Base-by-base conservation (phyloP, 176 grass and related monocot species). In the Alloteropsis semialata region DNA sequence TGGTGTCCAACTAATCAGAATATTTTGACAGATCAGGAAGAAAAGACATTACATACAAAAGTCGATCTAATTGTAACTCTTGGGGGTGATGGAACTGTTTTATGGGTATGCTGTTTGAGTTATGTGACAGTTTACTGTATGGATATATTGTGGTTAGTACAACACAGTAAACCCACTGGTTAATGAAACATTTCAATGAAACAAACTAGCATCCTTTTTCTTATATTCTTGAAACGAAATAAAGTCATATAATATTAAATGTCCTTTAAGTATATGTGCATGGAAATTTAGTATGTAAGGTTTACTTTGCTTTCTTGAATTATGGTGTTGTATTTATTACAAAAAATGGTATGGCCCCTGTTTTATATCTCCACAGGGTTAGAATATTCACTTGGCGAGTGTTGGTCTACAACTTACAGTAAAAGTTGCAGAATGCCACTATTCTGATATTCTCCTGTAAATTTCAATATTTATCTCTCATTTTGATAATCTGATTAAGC, bases 31-130 rank as follows among this genome's bases (percentile, higher is more conserved):
- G 96, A 99, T 77, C 85, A 93, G 13, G 93, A 99, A 69, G 86
- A 74, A 88, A 98, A 98, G 80, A 62, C 82, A 61, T 84, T 99
- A 33, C 93, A 99, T 83, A 92, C 83, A 6, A 99, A 90, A 87
- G 83, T 99, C 61, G 93, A 99, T 72, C 91, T 99, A 80, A 84
- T 99, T 81, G 86, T 96, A 76, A 96, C 96, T 77, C 96, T 99
- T 78, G 96, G 96, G 0, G 93, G 96, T 57, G 96, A 99, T 61
- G 96, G 96, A 87, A 99, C 93, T 84, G 96, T 99, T 90, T 67
- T 99, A 44, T 99, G 96, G 92, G 95, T 94, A 94, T 43, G 86
- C 32, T 71, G 8, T 32, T 44, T 32, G 37, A 63, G 3, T 75
- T 76, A 28, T 69, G 25, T 85, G 34, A 61, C 21, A 85, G n/a